A percentile compares a stretch with the other conserved stretches of the same genome.
These are phyloP conservation scores for Clavulina sp. DNA, from an alignment of 768 basidiomycete genomes.

Conservation along the genomic window DNA sequence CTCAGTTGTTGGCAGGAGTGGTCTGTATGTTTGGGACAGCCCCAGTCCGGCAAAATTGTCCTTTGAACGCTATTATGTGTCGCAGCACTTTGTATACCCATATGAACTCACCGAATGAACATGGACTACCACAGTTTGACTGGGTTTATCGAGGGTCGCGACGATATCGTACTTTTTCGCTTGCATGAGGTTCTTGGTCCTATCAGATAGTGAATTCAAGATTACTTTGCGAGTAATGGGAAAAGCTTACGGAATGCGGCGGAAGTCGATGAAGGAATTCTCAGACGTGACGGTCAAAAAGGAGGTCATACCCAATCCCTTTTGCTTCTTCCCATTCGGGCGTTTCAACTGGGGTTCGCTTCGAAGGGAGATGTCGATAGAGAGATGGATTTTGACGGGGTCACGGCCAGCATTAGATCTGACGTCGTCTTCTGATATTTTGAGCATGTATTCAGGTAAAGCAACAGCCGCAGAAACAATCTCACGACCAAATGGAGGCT, in stretches of 20 bases:
- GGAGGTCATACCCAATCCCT: slow-evolving; percentile 41
- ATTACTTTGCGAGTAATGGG: slow-evolving; percentile 2
- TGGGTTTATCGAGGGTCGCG: slow-evolving; percentile 51
- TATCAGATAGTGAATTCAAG: slow-evolving; percentile 16
- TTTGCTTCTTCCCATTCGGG: slow-evolving; percentile 30
- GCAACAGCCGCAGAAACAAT: slow-evolving; percentile 41
- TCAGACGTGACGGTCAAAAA: slow-evolving; percentile 67
- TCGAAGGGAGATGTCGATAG: slow-evolving; percentile 37
- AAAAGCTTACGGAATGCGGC: slow-evolving; percentile 48
- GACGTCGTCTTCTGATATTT: slow-evolving; percentile 31
- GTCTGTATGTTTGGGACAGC: slow-evolving; percentile 36
- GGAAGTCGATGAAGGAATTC: slow-evolving; percentile 56
- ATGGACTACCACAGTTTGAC: slow-evolving; percentile 44
- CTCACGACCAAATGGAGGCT: slow-evolving; percentile 55
- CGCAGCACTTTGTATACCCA: slow-evolving; percentile 3
- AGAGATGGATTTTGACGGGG: slow-evolving; percentile 40
- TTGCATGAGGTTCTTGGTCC: slow-evolving; percentile 46
- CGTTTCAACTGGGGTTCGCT: slow-evolving; percentile 12
- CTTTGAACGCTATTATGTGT: slow-evolving; percentile 23
- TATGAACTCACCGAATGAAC: slow-evolving; percentile 38
- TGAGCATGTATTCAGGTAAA: slow-evolving; percentile 46
- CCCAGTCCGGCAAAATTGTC: slow-evolving; percentile 58
- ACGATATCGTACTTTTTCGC: slow-evolving; percentile 42
- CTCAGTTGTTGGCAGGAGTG: slow-evolving; percentile 31
- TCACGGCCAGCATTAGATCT: slow-evolving; percentile 27